Conservation (phyloP, 208 protist genomes). For the Trypanosoma melophagium region DNA sequence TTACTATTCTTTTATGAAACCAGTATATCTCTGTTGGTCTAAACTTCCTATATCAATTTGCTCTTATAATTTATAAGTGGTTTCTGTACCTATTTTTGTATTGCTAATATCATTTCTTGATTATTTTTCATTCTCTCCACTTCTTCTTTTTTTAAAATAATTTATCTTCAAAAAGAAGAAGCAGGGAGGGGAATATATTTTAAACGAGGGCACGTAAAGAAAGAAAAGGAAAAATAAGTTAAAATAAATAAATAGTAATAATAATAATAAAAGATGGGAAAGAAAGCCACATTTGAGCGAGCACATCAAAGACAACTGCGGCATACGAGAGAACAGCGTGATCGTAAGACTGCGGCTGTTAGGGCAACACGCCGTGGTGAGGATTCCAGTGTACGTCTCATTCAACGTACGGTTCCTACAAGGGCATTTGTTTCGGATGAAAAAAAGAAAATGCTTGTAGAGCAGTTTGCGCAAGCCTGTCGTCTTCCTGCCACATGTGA, state of each 20-base stretch:
- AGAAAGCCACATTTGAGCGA: constrained; percentile 55
- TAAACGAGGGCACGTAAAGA: neutral
- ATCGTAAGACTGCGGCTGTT: constrained; percentile 47
- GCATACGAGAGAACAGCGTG: constrained; percentile 53
- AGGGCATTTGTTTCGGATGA: constrained; percentile 41
- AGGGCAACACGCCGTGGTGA: constrained; percentile 67
- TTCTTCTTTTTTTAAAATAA: constrained; percentile 2
- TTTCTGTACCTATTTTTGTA: too few relatives aligned
- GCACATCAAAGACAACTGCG: constrained; percentile 58
- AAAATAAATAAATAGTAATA: neutral
- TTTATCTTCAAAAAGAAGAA: neutral
- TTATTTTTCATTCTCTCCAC: neutral
- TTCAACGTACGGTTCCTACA: constrained; percentile 48
- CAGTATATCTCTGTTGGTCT: too few relatives aligned
- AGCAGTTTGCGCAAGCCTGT: constrained; percentile 77
- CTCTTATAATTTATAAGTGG: too few relatives aligned
- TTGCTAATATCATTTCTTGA: neutral
- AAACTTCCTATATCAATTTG: too few relatives aligned
- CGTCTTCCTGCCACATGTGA: constrained; percentile 59
- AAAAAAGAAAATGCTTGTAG: constrained; percentile 56
- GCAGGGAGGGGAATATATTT: neutral
- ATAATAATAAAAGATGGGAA: constrained; percentile 51
- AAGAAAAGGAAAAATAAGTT: neutral
- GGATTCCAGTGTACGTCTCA: constrained; percentile 42
- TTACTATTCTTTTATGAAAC: too few relatives aligned